phyloP scores from a whole-genome alignment of 148 eudicot genomes.

The Rhododendron griersonianum region DNA sequence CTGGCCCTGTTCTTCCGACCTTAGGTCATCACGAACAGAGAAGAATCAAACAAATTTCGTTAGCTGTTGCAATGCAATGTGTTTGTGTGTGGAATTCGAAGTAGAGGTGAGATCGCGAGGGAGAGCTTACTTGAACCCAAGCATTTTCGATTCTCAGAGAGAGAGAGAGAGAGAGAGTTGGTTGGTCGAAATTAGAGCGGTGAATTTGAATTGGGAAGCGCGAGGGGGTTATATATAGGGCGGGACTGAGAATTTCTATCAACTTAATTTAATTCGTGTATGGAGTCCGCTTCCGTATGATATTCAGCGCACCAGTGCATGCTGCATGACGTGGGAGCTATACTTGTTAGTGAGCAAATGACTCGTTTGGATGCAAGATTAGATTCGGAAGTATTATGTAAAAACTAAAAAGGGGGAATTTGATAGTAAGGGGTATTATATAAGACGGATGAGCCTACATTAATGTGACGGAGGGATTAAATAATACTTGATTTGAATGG shows the following conservation, averaged over 20 bases:
- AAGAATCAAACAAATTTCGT: neutral
- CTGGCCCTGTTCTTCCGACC: constrained; percentile 77
- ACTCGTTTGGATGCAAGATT: no score
- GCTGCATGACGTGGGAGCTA: neutral
- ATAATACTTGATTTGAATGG: no score
- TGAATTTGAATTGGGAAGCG: constrained; percentile 1
- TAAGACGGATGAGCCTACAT: no score
- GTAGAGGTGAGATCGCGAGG: neutral
- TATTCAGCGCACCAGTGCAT: no score
- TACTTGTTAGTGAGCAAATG: no score
- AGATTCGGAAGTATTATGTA: no score
- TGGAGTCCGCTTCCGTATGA: constrained; percentile 2
- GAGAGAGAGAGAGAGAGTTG: constrained; percentile 6
- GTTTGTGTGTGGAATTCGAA: constrained; percentile 1
- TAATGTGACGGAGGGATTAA: no score
- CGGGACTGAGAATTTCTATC: neutral
- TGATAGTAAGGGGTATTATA: no score
- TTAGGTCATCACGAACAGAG: constrained; percentile 20
- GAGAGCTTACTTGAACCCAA: constrained; percentile 45
- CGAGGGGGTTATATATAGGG: neutral
- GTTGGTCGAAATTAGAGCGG: neutral
- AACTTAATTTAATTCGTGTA: neutral
- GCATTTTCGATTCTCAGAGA: constrained; percentile 31
- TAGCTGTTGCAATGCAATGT: neutral
- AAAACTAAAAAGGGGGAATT: no score